Percentiles rank a stretch among this genome's conserved stretches.
These are phyloP conservation scores for Tripterygium wilfordii DNA, from an alignment of 177 flowering plant genomes.

Conservation along the genomic window DNA sequence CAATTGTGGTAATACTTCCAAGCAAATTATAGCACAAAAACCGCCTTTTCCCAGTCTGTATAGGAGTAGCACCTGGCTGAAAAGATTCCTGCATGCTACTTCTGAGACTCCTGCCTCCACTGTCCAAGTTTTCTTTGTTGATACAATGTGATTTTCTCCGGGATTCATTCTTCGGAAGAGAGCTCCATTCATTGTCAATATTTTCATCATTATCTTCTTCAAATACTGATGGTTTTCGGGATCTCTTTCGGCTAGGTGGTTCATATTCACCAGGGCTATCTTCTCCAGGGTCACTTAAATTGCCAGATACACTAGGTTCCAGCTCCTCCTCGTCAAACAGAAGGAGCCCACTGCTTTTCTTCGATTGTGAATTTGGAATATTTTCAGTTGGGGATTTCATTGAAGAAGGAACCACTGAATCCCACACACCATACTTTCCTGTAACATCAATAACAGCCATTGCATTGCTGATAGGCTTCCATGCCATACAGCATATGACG, in stretches of 20 bases:
- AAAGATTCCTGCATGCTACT: slow-evolving; percentile 75
- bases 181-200: slow-evolving; percentile 27
- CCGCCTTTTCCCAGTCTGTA: slow-evolving; percentile 63
- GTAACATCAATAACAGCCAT: slow-evolving; percentile 84
- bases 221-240: slow-evolving; percentile 38
- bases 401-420: slow-evolving; percentile 71
- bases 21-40: slow-evolving; percentile 96
- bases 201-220: slow-evolving; percentile 49
- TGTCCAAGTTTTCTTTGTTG: slow-evolving; percentile 30
- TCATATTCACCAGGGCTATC: slow-evolving; percentile 55
- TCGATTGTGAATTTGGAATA: slow-evolving; percentile 42
- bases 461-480: slow-evolving; percentile 91
- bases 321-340: slow-evolving; percentile 67
- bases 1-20: slow-evolving; percentile 79
- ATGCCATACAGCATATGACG: slow-evolving; percentile 71
- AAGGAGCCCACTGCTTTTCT: slow-evolving; percentile 57
- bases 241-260: slow-evolving; percentile 57
- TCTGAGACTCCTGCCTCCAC: slow-evolving; percentile 23
- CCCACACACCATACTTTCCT: slow-evolving; percentile 97
- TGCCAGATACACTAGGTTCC: slow-evolving; percentile 56
- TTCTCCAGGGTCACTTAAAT: slow-evolving; percentile 72
- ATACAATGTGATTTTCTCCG: slow-evolving; percentile 35
- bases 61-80: slow-evolving; percentile 91
- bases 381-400: slow-evolving; percentile 93
- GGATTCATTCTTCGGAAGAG: slow-evolving; percentile 36